Conservation (phyloP, 176 grass and related monocot species). For the Phragmites australis region DNA sequence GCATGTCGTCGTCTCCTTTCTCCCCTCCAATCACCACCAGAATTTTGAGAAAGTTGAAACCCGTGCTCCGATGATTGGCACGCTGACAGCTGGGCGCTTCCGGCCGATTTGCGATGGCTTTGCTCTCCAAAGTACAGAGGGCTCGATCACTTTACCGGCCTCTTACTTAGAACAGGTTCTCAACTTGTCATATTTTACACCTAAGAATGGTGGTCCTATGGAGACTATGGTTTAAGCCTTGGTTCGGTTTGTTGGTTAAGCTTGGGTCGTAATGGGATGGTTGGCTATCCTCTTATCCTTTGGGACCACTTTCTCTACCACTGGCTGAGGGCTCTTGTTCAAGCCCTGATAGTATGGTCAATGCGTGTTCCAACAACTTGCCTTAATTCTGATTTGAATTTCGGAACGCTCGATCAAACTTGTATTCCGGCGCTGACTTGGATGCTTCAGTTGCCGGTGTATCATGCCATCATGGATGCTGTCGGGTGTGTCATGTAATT, state of each 20-base stretch:
- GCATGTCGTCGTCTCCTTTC: background rate
- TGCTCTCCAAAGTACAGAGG: background rate
- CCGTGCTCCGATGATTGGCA: background rate
- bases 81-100: background rate
- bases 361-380: background rate
- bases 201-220: slow-evolving; percentile 9
- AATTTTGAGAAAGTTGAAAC: background rate
- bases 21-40: slow-evolving; percentile 19
- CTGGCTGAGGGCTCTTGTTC: background rate
- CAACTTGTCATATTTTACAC: background rate
- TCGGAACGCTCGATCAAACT: background rate
- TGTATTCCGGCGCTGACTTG: too few relatives aligned
- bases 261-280: background rate
- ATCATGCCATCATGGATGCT: too few relatives aligned
- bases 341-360: background rate
- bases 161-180: background rate
- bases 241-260: slow-evolving; percentile 21
- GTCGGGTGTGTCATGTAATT: background rate
- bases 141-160: background rate
- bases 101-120: background rate
- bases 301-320: background rate
- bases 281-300: background rate
- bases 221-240: background rate
- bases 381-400: background rate
- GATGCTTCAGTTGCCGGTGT: background rate